phyloP scores from a whole-genome alignment of 139 green algal genomes.

The Volvox reticuliferus region DNA sequence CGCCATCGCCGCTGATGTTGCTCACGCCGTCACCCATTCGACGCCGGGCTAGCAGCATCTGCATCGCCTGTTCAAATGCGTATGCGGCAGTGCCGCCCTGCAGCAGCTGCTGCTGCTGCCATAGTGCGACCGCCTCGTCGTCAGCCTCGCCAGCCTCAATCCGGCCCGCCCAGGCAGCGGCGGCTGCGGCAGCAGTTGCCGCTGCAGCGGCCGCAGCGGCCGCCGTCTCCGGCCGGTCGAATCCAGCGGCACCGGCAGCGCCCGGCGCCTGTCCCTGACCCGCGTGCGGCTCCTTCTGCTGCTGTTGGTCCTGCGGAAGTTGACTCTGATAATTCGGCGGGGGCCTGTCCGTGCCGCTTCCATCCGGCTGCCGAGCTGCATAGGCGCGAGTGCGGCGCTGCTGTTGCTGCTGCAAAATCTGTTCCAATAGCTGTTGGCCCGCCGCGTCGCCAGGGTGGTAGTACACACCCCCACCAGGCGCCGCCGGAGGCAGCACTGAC shows the following conservation, averaged over 20 bases:
- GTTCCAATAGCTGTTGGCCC: slow-evolving; percentile 8
- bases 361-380: background rate
- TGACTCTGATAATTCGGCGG: background rate
- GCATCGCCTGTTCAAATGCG: slow-evolving; percentile 34
- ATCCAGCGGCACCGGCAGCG: background rate
- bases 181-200: background rate
- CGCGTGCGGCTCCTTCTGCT: background rate
- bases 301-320: background rate
- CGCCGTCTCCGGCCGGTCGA: background rate
- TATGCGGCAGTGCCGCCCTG: slow-evolving; percentile 15
- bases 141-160: background rate
- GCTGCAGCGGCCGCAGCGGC: background rate
- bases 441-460: slow-evolving; percentile 8
- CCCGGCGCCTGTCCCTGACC: background rate
- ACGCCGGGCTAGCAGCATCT: slow-evolving; percentile 33
- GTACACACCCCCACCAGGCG: background rate
- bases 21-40: slow-evolving; percentile 27
- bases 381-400: background rate
- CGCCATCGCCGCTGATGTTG: background rate
- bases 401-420: slow-evolving; percentile 33
- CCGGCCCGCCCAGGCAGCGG: background rate
- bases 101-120: slow-evolving; percentile 20
- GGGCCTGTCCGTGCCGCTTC: slow-evolving; percentile 21
- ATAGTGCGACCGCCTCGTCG: background rate
- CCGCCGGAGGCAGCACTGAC: background rate